Percentiles rank a stretch among this genome's conserved stretches.
Evolutionary conservation across 257 asterid genomes (phyloP).

Genomic region (Datura wrightii): DNA sequence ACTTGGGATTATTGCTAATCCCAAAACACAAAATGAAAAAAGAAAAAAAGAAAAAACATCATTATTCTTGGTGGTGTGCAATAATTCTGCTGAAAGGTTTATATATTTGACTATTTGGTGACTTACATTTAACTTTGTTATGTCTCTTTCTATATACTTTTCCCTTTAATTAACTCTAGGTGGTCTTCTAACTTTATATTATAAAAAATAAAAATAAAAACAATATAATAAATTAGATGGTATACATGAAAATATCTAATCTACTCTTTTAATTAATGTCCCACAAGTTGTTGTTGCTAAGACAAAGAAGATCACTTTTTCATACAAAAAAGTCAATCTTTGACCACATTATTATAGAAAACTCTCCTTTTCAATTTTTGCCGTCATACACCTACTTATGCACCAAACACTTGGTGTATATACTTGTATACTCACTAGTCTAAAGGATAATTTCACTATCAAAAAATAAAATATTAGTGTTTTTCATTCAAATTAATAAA

Average conservation of each 20-base stretch:
- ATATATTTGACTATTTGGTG: slow-evolving; percentile 25
- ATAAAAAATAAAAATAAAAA: background rate
- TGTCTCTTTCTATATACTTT: slow-evolving; percentile 15
- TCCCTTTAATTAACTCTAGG: slow-evolving; percentile 21
- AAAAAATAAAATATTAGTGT: too few species aligned
- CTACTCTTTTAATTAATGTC: slow-evolving; percentile 12
- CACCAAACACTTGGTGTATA: slow-evolving; percentile 17
- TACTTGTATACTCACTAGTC: background rate
- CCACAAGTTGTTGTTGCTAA: slow-evolving; percentile 25
- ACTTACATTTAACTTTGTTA: background rate
- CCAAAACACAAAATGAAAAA: slow-evolving; percentile 1
- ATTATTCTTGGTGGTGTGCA: slow-evolving; percentile 22
- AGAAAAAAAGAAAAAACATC: background rate
- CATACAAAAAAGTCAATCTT: slow-evolving; percentile 26
- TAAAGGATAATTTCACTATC: background rate
- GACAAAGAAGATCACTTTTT: background rate
- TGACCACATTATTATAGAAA: slow-evolving; percentile 13
- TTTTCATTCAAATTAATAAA: too few species aligned
- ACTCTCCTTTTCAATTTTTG: background rate
- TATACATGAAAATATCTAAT: slow-evolving; percentile 15
- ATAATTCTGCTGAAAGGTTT: slow-evolving; percentile 20
- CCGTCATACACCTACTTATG: slow-evolving; percentile 27
- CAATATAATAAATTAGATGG: background rate
- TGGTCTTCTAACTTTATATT: background rate
- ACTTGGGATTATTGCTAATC: slow-evolving; percentile 11